Evolutionary conservation across 768 basidiomycete genomes (phyloP), one percentile per base, ranked within the genome.

Genomic region (Tubosaeta sp.): DNA sequence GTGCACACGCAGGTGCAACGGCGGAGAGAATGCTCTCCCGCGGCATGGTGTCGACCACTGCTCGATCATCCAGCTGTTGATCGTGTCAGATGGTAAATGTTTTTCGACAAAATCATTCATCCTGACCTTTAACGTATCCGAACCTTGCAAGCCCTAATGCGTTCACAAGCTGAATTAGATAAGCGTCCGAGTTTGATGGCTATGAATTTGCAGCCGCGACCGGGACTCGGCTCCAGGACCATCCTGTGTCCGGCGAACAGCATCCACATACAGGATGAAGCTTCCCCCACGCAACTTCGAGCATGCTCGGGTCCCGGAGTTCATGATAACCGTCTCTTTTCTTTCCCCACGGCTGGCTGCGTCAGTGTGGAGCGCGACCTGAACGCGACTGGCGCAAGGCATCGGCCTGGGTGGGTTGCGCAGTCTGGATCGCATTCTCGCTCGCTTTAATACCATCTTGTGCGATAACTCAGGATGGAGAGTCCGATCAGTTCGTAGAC

Each of bases 161-260:
- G 24, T 63, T 63, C 56, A 46, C 57, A 67, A 51, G 55, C 43
- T 21, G 12, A 36, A 57, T 68, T 69, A 69, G 53, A 44, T 69
- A 68, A 68, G 62, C 61, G 35, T 69, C 66, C 66, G 68, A 54
- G 27, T 7, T 56, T 7, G 4, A 60, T 56, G 66, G 63, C 55
- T 48, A 57, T 54, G 60, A 35, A 35, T 7, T n/a, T 31, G 30
- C 46, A 45, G 34, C 48, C 46, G 49, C 48, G 36, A 40, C 51
- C 54, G 48, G 21, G 36, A 49, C 36, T 55, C 55, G 60, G 60
- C 46, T 44, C 52, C 42, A 45, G 39, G n/a, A n/a, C 16, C 40
- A 47, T 50, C 61, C 54, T 56, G 62, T 64, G 57, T 5, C 32
- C 31, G 27, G 27, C 27, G 43, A 38, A 39, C 31, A 46, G 45